These are phyloP conservation scores for Exophiala spinifera DNA, from an alignment of 2,329 filamentous ascomycete species.

Conservation along the genomic window DNA sequence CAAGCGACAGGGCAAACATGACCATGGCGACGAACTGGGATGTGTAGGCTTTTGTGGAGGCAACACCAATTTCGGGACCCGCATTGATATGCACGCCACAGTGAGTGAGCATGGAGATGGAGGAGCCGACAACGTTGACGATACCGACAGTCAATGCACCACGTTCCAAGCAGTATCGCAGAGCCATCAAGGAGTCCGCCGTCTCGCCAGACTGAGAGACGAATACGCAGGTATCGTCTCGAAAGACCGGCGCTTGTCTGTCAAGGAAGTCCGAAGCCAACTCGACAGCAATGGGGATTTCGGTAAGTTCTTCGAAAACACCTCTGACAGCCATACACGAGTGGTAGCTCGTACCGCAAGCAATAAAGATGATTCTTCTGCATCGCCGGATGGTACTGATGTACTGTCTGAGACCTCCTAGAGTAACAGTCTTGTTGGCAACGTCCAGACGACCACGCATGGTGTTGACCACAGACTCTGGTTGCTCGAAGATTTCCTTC, in stretches of 20 bases:
- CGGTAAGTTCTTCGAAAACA: constrained; percentile 94
- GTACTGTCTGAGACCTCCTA: constrained; percentile 94
- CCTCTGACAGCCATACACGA: constrained; percentile 99
- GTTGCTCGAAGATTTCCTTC: constrained; percentile 99
- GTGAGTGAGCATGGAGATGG: constrained; percentile 97
- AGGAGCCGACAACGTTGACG: constrained; percentile 97
- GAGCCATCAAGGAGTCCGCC: constrained; percentile 92
- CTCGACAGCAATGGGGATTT: constrained; percentile 96
- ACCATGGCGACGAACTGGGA: constrained; percentile 99
- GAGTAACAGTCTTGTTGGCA: constrained; percentile 89
- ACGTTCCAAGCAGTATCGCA: constrained; percentile 96
- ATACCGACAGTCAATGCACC: constrained; percentile 96
- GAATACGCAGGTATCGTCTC: constrained; percentile 98
- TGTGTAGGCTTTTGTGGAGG: constrained; percentile 98
- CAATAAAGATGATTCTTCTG: constrained; percentile 97
- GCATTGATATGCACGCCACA: constrained; percentile 99
- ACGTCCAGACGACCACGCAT: constrained; percentile 98
- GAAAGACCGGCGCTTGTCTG: constrained; percentile 94
- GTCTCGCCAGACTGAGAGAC: constrained; percentile 99
- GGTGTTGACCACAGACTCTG: constrained; percentile 98
- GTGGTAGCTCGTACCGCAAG: constrained; percentile 97
- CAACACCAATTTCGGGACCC: constrained; percentile 96
- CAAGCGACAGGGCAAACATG: constrained; percentile 96
- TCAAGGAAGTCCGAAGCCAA: constrained; percentile 98
- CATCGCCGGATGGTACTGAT: constrained; percentile 95